Conservation (phyloP, 208 protist species). For the Ichthyophonus hoferi region DNA sequence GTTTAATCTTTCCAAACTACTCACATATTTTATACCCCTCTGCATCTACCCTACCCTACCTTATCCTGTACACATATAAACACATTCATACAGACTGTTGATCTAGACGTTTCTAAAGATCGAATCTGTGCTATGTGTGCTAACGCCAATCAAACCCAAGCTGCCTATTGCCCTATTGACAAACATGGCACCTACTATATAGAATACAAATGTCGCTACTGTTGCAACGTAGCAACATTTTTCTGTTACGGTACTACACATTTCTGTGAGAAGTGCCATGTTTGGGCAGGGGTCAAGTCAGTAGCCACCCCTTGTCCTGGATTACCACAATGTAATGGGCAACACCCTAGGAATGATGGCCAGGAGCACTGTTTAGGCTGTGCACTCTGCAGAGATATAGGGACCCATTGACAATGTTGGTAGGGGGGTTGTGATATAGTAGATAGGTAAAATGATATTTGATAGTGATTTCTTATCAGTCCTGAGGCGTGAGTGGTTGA, state of each 20-base stretch:
- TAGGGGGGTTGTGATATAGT: too few species aligned
- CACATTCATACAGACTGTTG: too few species aligned
- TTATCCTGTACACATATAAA: too few species aligned
- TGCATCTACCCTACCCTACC: too few species aligned
- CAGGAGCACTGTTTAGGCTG: constrained; percentile 1
- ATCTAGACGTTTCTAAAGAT: neutral
- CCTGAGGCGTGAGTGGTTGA: too few species aligned
- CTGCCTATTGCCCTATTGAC: neutral
- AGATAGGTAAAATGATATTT: too few species aligned
- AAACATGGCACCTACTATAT: constrained; percentile 24
- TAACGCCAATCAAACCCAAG: neutral
- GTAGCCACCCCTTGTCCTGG: neutral
- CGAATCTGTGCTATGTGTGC: neutral
- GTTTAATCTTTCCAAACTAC: too few species aligned
- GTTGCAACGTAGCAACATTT: constrained; percentile 31
- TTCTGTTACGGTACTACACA: constrained; percentile 38
- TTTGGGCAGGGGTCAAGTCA: neutral
- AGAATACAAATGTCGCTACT: constrained; percentile 30
- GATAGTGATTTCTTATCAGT: too few species aligned
- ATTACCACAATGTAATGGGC: neutral
- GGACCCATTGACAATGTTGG: too few species aligned
- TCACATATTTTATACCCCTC: too few species aligned
- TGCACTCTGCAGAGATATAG: neutral
- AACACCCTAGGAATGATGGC: neutral
- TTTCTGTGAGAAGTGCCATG: constrained; percentile 31